Percentiles rank a stretch among this genome's conserved stretches.
These are phyloP conservation scores for Ophiostoma himal-ulmi DNA, from an alignment of 2,329 filamentous ascomycete genomes.

Conservation along the genomic window DNA sequence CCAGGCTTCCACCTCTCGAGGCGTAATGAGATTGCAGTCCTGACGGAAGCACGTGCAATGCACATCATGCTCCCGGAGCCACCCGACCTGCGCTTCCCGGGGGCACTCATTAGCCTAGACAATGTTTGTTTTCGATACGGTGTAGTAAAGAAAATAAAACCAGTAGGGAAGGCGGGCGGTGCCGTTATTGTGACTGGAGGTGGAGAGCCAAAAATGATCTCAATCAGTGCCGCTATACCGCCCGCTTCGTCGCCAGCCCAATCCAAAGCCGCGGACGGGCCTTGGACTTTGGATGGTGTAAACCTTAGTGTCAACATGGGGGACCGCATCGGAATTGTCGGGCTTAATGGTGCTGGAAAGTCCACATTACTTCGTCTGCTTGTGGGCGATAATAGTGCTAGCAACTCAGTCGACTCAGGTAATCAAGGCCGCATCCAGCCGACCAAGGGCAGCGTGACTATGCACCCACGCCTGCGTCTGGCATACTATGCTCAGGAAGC, in stretches of 20 bases:
- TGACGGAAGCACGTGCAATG: not conserved
- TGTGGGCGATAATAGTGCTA: not conserved
- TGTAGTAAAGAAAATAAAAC: not conserved
- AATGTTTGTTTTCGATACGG: not conserved
- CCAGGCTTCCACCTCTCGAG: not conserved
- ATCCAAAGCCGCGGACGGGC: not conserved
- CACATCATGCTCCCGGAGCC: not conserved
- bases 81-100: not conserved
- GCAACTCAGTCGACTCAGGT: not conserved
- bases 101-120: not conserved
- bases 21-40: not conserved
- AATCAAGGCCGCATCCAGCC: not conserved
- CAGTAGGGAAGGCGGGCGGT: not conserved
- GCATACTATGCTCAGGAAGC: not conserved
- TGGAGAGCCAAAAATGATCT: not conserved
- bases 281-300: not conserved
- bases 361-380: conserved; percentile 62
- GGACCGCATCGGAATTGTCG: conserved; percentile 45
- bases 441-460: not conserved
- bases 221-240: not conserved
- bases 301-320: not conserved
- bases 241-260: not conserved
- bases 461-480: not conserved
- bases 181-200: not conserved
- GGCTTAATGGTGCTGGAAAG: conserved; percentile 77